phyloP scores from a whole-genome alignment of 495 filamentous ascomycete species.

The Penicillium cinerascens region DNA sequence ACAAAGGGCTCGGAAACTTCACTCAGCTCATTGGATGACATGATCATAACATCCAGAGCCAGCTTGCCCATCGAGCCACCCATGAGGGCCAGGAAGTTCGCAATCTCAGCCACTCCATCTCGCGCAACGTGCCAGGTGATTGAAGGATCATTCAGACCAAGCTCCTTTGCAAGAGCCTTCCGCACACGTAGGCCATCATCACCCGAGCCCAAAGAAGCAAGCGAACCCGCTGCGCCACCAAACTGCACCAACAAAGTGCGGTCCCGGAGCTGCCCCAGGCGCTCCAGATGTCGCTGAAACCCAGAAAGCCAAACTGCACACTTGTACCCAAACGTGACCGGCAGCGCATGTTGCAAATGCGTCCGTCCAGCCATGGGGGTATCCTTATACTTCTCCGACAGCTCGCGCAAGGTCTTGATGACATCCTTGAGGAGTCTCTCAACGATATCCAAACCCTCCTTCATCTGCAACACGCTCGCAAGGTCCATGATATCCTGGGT shows the following conservation, averaged over 20 bases:
- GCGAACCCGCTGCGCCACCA: constrained; percentile 47
- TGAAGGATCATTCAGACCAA: constrained; percentile 34
- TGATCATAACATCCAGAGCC: constrained; percentile 53
- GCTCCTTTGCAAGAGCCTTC: constrained; percentile 35
- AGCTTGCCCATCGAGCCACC: constrained; percentile 50
- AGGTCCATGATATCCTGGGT: constrained; percentile 57
- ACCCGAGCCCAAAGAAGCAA: constrained; percentile 38
- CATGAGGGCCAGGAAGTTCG: constrained; percentile 48
- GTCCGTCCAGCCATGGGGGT: constrained; percentile 52
- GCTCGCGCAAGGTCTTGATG: constrained; percentile 29
- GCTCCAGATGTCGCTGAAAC: constrained; percentile 40
- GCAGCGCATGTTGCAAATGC: constrained; percentile 50
- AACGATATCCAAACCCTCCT: constrained; percentile 42
- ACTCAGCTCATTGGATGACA: constrained; percentile 52
- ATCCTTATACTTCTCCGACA: constrained; percentile 41
- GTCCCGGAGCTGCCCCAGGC: constrained; percentile 35
- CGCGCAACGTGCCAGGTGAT: constrained; percentile 49
- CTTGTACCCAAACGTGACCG: constrained; percentile 49
- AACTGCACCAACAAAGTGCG: constrained; percentile 44
- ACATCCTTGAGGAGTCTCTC: constrained; percentile 34
- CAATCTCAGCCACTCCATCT: constrained; percentile 48
- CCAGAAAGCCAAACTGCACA: constrained; percentile 43
- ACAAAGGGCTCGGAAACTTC: constrained; percentile 55
- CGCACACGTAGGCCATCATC: constrained; percentile 38
- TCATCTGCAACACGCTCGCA: constrained; percentile 48